Conservation (phyloP, 129 eudicot genomes). For the Helianthus tuberosus region DNA sequence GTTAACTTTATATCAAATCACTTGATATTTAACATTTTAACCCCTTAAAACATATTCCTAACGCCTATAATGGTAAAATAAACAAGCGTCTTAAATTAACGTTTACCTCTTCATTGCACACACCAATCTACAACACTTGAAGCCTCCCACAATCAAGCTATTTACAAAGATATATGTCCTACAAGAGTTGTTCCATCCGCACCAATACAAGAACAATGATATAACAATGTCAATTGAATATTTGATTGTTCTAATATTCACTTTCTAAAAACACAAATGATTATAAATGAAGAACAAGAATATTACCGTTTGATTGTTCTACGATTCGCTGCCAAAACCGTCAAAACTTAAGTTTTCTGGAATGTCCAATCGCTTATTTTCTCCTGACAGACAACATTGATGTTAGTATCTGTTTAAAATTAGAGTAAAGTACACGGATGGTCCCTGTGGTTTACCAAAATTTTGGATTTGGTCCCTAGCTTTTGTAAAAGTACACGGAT, state of each 20-base stretch:
- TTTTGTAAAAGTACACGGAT: too few relatives aligned
- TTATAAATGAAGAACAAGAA: slow-evolving; percentile 5
- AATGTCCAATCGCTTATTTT: slow-evolving; percentile 59
- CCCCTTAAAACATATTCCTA: slow-evolving; percentile 23
- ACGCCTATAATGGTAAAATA: slow-evolving; percentile 19
- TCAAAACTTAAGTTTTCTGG: slow-evolving; percentile 53
- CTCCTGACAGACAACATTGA: slow-evolving; percentile 46
- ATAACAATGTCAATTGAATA: not conserved
- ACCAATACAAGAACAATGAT: slow-evolving; percentile 6
- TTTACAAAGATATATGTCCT: slow-evolving; percentile 36
- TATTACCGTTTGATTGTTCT: slow-evolving; percentile 32
- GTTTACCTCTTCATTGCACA: slow-evolving; percentile 44
- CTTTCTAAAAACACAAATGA: not conserved
- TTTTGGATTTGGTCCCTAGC: too few relatives aligned
- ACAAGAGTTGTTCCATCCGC: slow-evolving; percentile 36
- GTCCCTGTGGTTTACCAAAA: too few relatives aligned
- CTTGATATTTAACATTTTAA: slow-evolving; percentile 14
- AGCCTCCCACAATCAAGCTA: slow-evolving; percentile 26
- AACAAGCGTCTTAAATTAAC: slow-evolving; percentile 32
- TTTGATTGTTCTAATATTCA: not conserved
- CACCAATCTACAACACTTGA: slow-evolving; percentile 33
- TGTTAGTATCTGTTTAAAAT: not conserved
- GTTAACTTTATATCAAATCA: not conserved
- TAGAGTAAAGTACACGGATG: too few relatives aligned
- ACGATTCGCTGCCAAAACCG: slow-evolving; percentile 57